phyloP scores from a whole-genome alignment of 495 filamentous ascomycete genomes.

The Penicillium malachiteum region DNA sequence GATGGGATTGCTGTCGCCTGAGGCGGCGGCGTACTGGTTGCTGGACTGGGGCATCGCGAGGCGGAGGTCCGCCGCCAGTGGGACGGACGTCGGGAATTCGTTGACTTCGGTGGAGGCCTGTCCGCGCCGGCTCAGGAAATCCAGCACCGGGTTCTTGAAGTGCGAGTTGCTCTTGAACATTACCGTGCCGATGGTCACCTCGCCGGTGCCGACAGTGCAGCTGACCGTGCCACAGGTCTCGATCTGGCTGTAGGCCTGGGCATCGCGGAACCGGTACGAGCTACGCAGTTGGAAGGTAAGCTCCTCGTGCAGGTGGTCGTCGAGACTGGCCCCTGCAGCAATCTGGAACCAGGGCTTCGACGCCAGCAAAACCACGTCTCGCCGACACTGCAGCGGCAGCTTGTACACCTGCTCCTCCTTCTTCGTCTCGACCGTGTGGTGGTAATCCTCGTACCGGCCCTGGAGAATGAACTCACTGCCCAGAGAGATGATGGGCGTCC shows the following conservation, averaged over 20 bases:
- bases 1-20: conserved; percentile 97
- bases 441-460: conserved; percentile 85
- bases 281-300: conserved; percentile 94
- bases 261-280: conserved; percentile 90
- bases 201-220: too few species aligned
- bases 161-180: too few species aligned
- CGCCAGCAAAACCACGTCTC: conserved; percentile 88
- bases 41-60: too few species aligned
- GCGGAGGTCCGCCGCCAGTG: too few species aligned
- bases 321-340: conserved; percentile 71
- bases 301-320: conserved; percentile 86
- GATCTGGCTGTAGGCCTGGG: conserved; percentile 85
- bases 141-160: too few species aligned
- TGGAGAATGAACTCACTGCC: conserved; percentile 97
- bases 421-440: conserved; percentile 98
- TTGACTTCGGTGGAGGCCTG: too few species aligned
- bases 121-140: too few species aligned
- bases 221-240: conserved; percentile 91
- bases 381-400: conserved; percentile 89
- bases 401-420: too few species aligned
- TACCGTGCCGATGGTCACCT: conserved; percentile 92
- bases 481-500: conserved; percentile 93
- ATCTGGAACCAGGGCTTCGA: conserved; percentile 97
- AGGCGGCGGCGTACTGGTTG: conserved; percentile 94
- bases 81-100: conserved; percentile 83